Conservation (phyloP, 257 asterid species). For the Lithospermum erythrorhizon region DNA sequence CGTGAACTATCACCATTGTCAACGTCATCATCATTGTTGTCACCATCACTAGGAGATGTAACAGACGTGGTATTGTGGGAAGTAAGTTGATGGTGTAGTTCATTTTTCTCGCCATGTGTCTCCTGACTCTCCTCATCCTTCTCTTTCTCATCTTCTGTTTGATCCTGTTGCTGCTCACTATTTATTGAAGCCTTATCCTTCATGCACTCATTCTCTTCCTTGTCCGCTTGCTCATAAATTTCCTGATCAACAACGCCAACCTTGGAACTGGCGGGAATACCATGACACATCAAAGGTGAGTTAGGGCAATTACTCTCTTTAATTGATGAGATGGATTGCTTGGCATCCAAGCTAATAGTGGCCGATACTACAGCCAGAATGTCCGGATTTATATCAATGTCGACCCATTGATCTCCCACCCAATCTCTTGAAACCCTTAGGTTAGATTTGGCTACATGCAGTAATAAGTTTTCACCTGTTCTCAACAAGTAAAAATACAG, state of each 20-base stretch:
- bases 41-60: slow-evolving; percentile 11
- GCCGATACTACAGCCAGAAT: slow-evolving; percentile 44
- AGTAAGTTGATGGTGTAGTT: slow-evolving; percentile 10
- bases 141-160: slow-evolving; percentile 19
- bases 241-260: slow-evolving; percentile 42
- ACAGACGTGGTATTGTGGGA: slow-evolving; percentile 8
- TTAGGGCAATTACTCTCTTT: slow-evolving; percentile 37
- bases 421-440: slow-evolving; percentile 81
- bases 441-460: slow-evolving; percentile 37
- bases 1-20: slow-evolving; percentile 9
- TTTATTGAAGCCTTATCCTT: slow-evolving; percentile 26
- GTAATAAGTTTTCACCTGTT: slow-evolving; percentile 52
- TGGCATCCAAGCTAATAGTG: slow-evolving; percentile 34
- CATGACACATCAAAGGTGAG: slow-evolving; percentile 31
- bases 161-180: slow-evolving; percentile 30
- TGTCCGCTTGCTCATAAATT: slow-evolving; percentile 26
- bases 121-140: slow-evolving; percentile 11
- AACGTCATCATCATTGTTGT: slow-evolving; percentile 11
- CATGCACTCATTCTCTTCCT: slow-evolving; percentile 33
- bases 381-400: slow-evolving; percentile 51
- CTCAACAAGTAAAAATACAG: slow-evolving; percentile 10
- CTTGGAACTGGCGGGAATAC: slow-evolving; percentile 22
- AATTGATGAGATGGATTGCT: slow-evolving; percentile 39
- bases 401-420: slow-evolving; percentile 77
- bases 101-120: slow-evolving; percentile 17